Evolutionary conservation across 176 grass and related monocot genomes (phyloP).

Genomic region (Tillandsia leiboldiana): DNA sequence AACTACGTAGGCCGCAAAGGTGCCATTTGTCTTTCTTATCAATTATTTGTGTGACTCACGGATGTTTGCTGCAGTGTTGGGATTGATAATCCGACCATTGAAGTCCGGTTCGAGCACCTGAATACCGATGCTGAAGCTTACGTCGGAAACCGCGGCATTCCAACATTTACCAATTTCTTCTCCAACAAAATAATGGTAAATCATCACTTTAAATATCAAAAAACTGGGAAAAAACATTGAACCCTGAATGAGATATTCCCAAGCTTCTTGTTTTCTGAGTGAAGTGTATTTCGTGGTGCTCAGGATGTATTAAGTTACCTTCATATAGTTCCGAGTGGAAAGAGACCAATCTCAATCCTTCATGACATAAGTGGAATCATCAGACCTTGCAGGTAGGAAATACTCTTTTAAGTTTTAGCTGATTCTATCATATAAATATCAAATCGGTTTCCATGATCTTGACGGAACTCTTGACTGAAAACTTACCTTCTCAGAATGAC

Average conservation of each 20-base stretch:
- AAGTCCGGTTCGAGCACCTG: conserved; percentile 36
- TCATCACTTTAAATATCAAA: neutral
- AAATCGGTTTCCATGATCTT: neutral
- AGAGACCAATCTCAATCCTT: conserved; percentile 22
- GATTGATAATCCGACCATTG: conserved; percentile 23
- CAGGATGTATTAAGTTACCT: conserved; percentile 17
- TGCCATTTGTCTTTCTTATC: too few relatives aligned
- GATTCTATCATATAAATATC: neutral
- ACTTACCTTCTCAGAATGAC: conserved; percentile 47
- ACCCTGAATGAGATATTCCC: too few relatives aligned
- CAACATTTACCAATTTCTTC: conserved; percentile 27
- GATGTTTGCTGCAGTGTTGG: conserved; percentile 12
- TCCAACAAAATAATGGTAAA: conserved; percentile 29
- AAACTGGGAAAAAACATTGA: neutral
- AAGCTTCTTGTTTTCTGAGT: too few relatives aligned
- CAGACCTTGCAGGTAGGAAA: conserved; percentile 20
- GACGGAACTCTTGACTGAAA: neutral
- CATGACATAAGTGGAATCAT: conserved; percentile 25
- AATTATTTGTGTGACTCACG: too few relatives aligned
- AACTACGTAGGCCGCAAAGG: too few relatives aligned
- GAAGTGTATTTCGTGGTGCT: too few relatives aligned
- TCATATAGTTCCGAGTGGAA: conserved; percentile 21
- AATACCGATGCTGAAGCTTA: conserved; percentile 22
- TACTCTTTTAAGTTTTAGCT: too few relatives aligned
- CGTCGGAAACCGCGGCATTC: conserved; percentile 28